A percentile compares a stretch with the other conserved stretches of the same genome.
These are phyloP conservation scores for Botrytis squamosa DNA, from an alignment of 2,329 filamentous ascomycete species.

Conservation along the genomic window DNA sequence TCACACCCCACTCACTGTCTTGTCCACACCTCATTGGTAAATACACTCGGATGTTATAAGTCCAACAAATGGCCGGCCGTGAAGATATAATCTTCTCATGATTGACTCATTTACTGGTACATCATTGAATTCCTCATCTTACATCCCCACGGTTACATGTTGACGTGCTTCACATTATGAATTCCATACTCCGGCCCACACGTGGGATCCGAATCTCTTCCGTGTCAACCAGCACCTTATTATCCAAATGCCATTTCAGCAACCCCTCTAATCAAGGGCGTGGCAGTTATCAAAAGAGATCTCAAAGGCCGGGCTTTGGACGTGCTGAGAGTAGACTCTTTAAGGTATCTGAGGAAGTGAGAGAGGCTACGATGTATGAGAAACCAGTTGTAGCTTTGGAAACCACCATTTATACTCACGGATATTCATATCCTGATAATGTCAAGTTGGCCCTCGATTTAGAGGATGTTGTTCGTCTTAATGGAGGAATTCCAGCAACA, in stretches of 20 bases:
- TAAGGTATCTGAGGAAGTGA: constrained; percentile 57
- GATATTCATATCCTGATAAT: constrained; percentile 73
- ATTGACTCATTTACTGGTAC: not conserved
- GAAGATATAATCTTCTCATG: not conserved
- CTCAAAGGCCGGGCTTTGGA: not conserved
- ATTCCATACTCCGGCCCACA: constrained; percentile 14
- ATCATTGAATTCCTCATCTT: not conserved
- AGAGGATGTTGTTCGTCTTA: constrained; percentile 74
- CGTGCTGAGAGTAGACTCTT: not conserved
- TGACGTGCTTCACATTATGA: not conserved
- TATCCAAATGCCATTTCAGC: not conserved
- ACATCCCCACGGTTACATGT: not conserved
- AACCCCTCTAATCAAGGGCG: not conserved
- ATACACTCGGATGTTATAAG: not conserved
- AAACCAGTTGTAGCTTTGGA: constrained; percentile 90
- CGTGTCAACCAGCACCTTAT: constrained; percentile 6
- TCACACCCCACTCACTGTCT: not conserved
- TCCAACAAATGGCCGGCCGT: not conserved
- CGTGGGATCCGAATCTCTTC: not conserved
- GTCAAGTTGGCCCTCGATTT: constrained; percentile 72
- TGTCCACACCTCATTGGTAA: not conserved
- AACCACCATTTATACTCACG: constrained; percentile 96
- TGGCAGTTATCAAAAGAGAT: not conserved
- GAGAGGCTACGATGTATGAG: constrained; percentile 68
- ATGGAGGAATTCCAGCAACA: constrained; percentile 85